Conservation (phyloP, 306 rosid species). For the Sicyos baderoa region DNA sequence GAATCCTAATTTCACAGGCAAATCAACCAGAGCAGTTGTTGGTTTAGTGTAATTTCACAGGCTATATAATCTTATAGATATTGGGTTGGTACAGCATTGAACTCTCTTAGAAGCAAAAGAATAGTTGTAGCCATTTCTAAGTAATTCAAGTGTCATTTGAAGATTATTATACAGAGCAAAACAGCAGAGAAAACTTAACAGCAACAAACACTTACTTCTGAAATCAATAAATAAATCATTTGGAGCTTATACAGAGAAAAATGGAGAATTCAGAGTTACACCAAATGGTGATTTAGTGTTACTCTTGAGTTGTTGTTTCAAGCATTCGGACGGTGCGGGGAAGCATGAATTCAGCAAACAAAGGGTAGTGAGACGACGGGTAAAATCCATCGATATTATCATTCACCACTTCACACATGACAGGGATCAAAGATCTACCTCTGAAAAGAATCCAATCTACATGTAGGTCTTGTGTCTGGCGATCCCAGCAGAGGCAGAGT, state of each 20-base stretch:
- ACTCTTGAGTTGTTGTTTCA: constrained; percentile 50
- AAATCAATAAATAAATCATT: constrained; percentile 8
- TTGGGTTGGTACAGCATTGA: constrained; percentile 15
- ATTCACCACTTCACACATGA: constrained; percentile 78
- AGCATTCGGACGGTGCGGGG: constrained; percentile 78
- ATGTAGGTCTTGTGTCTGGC: constrained; percentile 97
- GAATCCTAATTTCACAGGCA: too few species aligned
- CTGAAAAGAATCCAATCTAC: constrained; percentile 96
- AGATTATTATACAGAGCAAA: constrained; percentile 11
- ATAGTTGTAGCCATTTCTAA: background rate
- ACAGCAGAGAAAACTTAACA: background rate
- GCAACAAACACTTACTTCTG: constrained; percentile 8
- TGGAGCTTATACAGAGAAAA: constrained; percentile 11
- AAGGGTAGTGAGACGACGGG: constrained; percentile 91
- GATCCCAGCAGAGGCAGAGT: constrained; percentile 98
- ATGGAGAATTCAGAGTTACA: constrained; percentile 8
- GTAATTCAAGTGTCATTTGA: constrained; percentile 9
- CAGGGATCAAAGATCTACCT: constrained; percentile 90
- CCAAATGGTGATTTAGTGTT: constrained; percentile 11
- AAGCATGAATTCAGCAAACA: constrained; percentile 87
- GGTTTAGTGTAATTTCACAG: too few species aligned
- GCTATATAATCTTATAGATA: too few species aligned
- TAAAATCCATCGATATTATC: constrained; percentile 74
- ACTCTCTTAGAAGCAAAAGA: constrained; percentile 6
- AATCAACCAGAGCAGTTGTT: too few species aligned